Evolutionary conservation across 2,329 filamentous ascomycete species (phyloP), one percentile per base, ranked within the genome.

Genomic region (Neospermospora avenae): DNA sequence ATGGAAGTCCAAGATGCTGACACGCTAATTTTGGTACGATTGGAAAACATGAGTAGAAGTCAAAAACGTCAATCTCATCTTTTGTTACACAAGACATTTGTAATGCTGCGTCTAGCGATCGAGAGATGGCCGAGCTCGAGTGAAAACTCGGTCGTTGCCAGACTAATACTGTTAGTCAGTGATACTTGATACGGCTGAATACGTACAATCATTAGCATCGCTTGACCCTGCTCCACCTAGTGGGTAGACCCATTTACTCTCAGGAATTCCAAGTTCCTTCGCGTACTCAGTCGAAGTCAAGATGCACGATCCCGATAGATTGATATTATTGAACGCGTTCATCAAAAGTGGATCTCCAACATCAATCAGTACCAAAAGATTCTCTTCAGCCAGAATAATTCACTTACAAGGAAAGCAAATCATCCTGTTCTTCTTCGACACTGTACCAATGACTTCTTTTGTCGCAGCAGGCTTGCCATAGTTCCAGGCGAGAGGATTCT

Each of bases 321-420:
- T 89, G 37, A 89, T 80, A 1, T 79, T 86, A 65, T 89, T 89
- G 73, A 88, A 89, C 0, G 86, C 86, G 67, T 89, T 89, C 86
- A 89, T 88, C 10, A 88, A 72, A 0, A 89, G 74, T 0, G 85
- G 84, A 72, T 89, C 85, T 88, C 51, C 2, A 0, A 4, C 5
- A 6, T 48, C n/a, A 46, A 55, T 70, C 62, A 70, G 64, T 18
- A n/a, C 22, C 55, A 5, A 46, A 5, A 4, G 49, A 37, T 5
- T 4, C 6, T n/a, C 11, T 18, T 25, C 3, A 20, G 5, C 13
- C 11, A 31, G 6, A 31, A 31, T 31, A 6, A 31, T 31, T 46
- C 34, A 72, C 80, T 57, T 71, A 87, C 85, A 89, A 14, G 87
- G 86, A 52, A 79, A 82, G 68, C 84, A 88, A 57, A 90, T 88